These are phyloP conservation scores for Epichloe sylvatica DNA, from an alignment of 2,329 filamentous ascomycete genomes.

Conservation along the genomic window DNA sequence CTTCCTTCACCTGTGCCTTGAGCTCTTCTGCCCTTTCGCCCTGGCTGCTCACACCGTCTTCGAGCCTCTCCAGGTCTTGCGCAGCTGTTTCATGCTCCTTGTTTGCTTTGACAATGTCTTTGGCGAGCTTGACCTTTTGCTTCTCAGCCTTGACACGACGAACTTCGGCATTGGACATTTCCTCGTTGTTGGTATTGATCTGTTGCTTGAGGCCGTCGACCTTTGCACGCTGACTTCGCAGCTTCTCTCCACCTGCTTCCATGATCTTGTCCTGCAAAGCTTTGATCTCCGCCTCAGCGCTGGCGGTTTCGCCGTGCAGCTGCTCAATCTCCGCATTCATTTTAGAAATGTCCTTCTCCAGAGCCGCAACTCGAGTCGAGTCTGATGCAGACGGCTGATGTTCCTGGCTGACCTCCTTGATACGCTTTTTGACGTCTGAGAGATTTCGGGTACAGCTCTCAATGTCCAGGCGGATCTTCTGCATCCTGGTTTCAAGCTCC, in stretches of 20 bases:
- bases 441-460: conserved; percentile 78
- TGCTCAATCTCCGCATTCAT: conserved; percentile 67
- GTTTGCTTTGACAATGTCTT: conserved; percentile 62
- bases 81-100: conserved; percentile 63
- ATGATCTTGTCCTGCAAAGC: conserved; percentile 91
- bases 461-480: conserved; percentile 79
- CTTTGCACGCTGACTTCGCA: conserved; percentile 78
- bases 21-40: conserved; percentile 60
- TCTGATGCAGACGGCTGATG: conserved; percentile 71
- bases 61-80: conserved; percentile 61
- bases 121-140: conserved; percentile 69
- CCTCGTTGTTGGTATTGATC: conserved; percentile 65
- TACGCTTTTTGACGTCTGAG: conserved; percentile 66
- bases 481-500: conserved; percentile 73
- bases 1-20: conserved; percentile 62
- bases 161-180: conserved; percentile 75
- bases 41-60: conserved; percentile 67
- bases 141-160: conserved; percentile 89
- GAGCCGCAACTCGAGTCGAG: conserved; percentile 53
- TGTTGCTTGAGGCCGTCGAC: conserved; percentile 82
- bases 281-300: conserved; percentile 86
- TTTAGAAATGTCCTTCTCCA: conserved; percentile 66
- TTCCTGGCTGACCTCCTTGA: conserved; percentile 71
- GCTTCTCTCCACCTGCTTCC: conserved; percentile 88
- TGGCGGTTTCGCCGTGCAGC: conserved; percentile 72